phyloP scores from a whole-genome alignment of 148 eudicot species.

The Simmondsia chinensis region DNA sequence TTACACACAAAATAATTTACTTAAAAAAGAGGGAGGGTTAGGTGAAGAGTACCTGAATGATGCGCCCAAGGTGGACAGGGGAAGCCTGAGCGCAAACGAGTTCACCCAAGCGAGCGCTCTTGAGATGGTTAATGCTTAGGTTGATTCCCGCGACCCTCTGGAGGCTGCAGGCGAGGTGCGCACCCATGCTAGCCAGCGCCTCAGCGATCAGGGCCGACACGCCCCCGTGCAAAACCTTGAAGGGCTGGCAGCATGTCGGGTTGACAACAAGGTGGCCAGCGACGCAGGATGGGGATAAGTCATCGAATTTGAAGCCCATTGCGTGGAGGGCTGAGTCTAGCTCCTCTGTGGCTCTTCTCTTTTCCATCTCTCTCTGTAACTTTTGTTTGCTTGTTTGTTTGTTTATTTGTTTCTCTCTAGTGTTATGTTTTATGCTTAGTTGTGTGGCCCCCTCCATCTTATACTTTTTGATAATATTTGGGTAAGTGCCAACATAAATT shows the following conservation, averaged over 20 bases:
- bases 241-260: slow-evolving; percentile 39
- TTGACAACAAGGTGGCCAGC: slow-evolving; percentile 13
- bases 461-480: too few species aligned
- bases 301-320: slow-evolving; percentile 13
- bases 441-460: too few species aligned
- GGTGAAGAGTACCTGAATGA: slow-evolving; percentile 35
- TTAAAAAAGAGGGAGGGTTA: background rate
- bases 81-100: slow-evolving; percentile 46
- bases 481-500: too few species aligned
- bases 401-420: too few species aligned
- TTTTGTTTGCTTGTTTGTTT: too few species aligned
- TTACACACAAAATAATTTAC: too few species aligned
- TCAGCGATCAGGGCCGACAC: slow-evolving; percentile 61
- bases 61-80: slow-evolving; percentile 36
- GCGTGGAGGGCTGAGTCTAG: slow-evolving; percentile 15
- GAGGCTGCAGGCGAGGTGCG: slow-evolving; percentile 45
- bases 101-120: slow-evolving; percentile 48
- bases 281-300: slow-evolving; percentile 9
- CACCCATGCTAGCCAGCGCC: slow-evolving; percentile 57
- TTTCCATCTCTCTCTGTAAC: too few species aligned
- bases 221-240: slow-evolving; percentile 59
- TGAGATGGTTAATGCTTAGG: slow-evolving; percentile 46
- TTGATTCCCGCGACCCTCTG: slow-evolving; percentile 49
- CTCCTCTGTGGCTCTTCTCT: too few species aligned
- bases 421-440: too few species aligned